Base-by-base conservation (phyloP, 176 grass and related monocot genomes). In the Cenchrus purpureus region DNA sequence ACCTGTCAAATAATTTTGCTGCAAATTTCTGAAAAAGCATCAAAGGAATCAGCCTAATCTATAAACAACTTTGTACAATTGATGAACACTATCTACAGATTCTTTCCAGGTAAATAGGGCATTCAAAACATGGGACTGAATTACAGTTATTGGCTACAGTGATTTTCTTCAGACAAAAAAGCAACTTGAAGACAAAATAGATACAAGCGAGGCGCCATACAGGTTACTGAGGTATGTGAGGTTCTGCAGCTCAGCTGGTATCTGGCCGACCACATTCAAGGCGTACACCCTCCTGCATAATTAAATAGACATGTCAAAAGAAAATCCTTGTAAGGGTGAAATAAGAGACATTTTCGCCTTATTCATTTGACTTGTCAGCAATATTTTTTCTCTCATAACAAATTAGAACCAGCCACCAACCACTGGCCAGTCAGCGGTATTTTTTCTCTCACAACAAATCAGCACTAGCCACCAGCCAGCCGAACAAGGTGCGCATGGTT, bases 241-340 rank as follows among this genome's bases (percentile, higher is more conserved):
- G 67, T 87, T 85, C 80, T 91, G 83, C 11, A 92, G 83, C 45
- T 92, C 93, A 6, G 62, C 76, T 0, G 90, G 90, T 78, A 95
- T 91, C 45, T 28, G 77, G 37, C 93, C 90, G 10, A 66, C 86
- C 22, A 91, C 90, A 75, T 86, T 61, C 37, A 92, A 71, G 0
- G 59, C 71, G 25, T 62, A 77, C 3, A 91, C 88, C 62, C 22
- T 92, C 79, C 93, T 92, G 90, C 58, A 59, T 43, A 32, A 32
- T 32, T 32, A 31, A 61, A 73, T 12, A 76, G 25, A 32, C 25
- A 71, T 31, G 4, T 70, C 10, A 69, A 28, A 70, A 22, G 31
- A 49, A 14, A 1, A 15, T 13, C 2, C 22, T 15, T 22, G 0
- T 4, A 0, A 5, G 32, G 7, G 7, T 15, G 43, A 3, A 68